phyloP scores from a whole-genome alignment of 805 yeast species.

The Yueomyces sinensis region DNA sequence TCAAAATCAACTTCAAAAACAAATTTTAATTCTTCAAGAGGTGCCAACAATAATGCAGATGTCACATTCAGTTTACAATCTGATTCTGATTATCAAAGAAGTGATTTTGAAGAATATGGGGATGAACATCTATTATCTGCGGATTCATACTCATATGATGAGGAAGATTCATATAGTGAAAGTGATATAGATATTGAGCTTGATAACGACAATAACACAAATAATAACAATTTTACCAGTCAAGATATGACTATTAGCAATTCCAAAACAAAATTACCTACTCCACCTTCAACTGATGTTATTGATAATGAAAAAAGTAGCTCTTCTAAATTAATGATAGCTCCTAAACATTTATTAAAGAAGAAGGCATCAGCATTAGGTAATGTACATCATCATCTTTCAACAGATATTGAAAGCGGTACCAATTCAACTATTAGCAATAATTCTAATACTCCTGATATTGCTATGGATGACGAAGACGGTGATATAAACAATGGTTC shows the following conservation, averaged over 20 bases:
- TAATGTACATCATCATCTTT: not conserved
- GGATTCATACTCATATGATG: conserved; percentile 2
- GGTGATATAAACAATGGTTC: conserved; percentile 7
- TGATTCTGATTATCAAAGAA: conserved; percentile 11
- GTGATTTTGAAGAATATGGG: conserved; percentile 10
- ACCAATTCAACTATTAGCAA: not conserved
- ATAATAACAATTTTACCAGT: too few relatives aligned
- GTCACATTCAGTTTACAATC: conserved; percentile 19
- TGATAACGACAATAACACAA: not conserved
- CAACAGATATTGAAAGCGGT: not conserved
- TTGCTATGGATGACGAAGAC: not conserved
- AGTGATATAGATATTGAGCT: not conserved
- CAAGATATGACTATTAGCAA: not conserved
- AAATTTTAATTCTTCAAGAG: not conserved
- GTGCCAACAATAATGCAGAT: not conserved
- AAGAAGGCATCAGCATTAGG: not conserved
- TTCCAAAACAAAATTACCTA: not conserved
- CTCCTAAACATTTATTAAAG: not conserved
- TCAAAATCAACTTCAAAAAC: not conserved
- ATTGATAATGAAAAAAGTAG: not conserved
- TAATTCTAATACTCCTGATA: not conserved
- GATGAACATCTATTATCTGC: conserved; percentile 8
- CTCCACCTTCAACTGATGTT: not conserved
- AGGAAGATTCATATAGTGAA: not conserved
- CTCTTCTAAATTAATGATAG: not conserved